Evolutionary conservation across 2,329 filamentous ascomycete species (phyloP).

Genomic region (Byssochlamys sp.): DNA sequence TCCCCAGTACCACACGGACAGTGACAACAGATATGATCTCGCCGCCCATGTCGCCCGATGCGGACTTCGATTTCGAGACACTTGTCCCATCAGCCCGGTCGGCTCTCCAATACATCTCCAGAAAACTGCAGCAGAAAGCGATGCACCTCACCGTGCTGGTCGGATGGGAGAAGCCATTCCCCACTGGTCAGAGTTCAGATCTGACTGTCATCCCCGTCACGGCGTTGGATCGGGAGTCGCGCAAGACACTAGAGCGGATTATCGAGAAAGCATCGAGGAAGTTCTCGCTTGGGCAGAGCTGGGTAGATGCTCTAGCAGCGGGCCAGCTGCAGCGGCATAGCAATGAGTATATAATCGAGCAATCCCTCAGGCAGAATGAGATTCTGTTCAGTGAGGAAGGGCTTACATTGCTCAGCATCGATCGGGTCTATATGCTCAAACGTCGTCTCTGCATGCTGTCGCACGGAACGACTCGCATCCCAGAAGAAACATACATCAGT

Average conservation of each 20-base stretch:
- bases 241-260: slow-evolving; percentile 23
- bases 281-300: slow-evolving; percentile 29
- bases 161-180: slow-evolving; percentile 30
- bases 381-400: slow-evolving; percentile 37
- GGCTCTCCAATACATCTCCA: slow-evolving; percentile 33
- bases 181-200: slow-evolving; percentile 29
- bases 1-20: slow-evolving; percentile 21
- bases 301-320: slow-evolving; percentile 29
- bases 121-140: slow-evolving; percentile 29
- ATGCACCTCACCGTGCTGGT: slow-evolving; percentile 34
- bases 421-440: slow-evolving; percentile 38
- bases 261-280: slow-evolving; percentile 28
- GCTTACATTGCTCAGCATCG: slow-evolving; percentile 35
- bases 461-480: slow-evolving; percentile 14
- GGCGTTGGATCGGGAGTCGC: slow-evolving; percentile 20
- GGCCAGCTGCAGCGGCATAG: slow-evolving; percentile 25
- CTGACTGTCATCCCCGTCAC: slow-evolving; percentile 30
- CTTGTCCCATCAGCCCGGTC: slow-evolving; percentile 28
- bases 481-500: slow-evolving; percentile 25
- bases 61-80: slow-evolving; percentile 29
- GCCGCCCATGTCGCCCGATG: slow-evolving; percentile 28
- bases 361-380: slow-evolving; percentile 37
- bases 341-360: slow-evolving; percentile 33
- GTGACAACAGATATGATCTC: slow-evolving; percentile 35
- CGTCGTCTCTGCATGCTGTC: slow-evolving; percentile 32